phyloP scores from a whole-genome alignment of 2,329 filamentous ascomycete genomes.

The Fusarium zealandicum region DNA sequence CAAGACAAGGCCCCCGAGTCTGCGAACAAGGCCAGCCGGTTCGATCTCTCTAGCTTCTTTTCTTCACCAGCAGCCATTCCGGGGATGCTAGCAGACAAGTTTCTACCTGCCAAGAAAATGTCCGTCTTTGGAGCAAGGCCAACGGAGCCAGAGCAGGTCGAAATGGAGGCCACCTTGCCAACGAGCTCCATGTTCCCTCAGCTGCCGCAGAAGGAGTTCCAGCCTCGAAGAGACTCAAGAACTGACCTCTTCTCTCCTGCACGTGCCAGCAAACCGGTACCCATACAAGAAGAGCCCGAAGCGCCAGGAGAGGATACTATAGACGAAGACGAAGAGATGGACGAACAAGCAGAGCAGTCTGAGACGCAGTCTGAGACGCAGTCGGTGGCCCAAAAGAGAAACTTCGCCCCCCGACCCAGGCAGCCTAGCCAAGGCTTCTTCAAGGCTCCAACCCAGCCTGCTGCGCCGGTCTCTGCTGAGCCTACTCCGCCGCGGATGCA shows the following conservation, averaged over 20 bases:
- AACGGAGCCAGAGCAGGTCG: conserved; percentile 29
- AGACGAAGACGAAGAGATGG: conserved; percentile 23
- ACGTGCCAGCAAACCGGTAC: conserved; percentile 11
- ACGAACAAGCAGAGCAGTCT: conserved; percentile 46
- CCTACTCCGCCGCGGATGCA: conserved; percentile 52
- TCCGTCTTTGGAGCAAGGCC: conserved; percentile 23
- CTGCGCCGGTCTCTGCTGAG: conserved; percentile 21
- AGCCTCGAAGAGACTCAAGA: conserved; percentile 43
- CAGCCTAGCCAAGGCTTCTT: conserved; percentile 51
- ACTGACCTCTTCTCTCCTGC: conserved; percentile 49
- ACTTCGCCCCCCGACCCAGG: conserved; percentile 56
- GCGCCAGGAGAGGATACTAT: neutral
- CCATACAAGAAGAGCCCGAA: conserved; percentile 10
- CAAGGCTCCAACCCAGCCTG: conserved; percentile 41
- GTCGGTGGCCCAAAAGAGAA: conserved; percentile 55
- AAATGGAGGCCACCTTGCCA: conserved; percentile 37
- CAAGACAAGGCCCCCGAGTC: conserved; percentile 30
- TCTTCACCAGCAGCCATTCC: conserved; percentile 60
- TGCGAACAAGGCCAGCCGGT: conserved; percentile 44
- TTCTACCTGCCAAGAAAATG: conserved; percentile 39
- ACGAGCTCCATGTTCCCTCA: conserved; percentile 53
- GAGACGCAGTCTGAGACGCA: conserved; percentile 43
- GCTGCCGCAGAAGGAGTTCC: conserved; percentile 44
- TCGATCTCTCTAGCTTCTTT: conserved; percentile 63
- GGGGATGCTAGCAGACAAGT: conserved; percentile 44